Base-by-base conservation (phyloP, 208 protist genomes). In the Herpetomonas tarakana region DNA sequence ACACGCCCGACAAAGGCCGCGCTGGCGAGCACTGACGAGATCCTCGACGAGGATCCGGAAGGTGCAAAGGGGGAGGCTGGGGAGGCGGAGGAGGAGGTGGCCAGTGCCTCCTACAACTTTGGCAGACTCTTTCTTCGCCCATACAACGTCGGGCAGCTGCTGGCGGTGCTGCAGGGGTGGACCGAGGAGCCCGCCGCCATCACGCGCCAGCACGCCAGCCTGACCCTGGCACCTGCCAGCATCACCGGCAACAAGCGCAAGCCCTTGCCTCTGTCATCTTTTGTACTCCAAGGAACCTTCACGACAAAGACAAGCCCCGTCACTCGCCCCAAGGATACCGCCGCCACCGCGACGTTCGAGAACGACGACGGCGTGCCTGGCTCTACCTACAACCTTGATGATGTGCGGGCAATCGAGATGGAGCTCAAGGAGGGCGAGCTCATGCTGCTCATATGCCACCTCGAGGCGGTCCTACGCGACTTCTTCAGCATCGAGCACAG, bases 91-190 rank as follows among this genome's bases (percentile, higher is more conserved):
- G 19, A 30, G 2, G 50, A 38, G 22, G 50, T 6, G 21, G 7
- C 12, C 11, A 51, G 25, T 12, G 27, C 14, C 18, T 80, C 85
- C 58, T 92, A 77, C 67, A 59, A 81, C 24, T 91, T 92, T 69
- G 88, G 88, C 0, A 82, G 88, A 25, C 71, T 94, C 0, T 94
- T 94, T 61, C 70, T 94, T n/a, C 68, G 83, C 0, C 83, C 85
- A 22, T 89, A 91, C 56, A 81, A 94, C 58, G 88, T 94, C 9
- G 88, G 82, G 14, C 81, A 89, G 63, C 70, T 94, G n/a, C 68
- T 94, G 25, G 67, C 81, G 12, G 88, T 91, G 38, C 58, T 94
- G 49, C 78, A 90, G 52, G 83, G 85, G 0, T 88, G 83, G 72
- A 53, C 64, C 0, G 41, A 58, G 19, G 65, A 60, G 21, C 65